phyloP scores from a whole-genome alignment of 768 basidiomycete species.

The Rhizopogon sp. region DNA sequence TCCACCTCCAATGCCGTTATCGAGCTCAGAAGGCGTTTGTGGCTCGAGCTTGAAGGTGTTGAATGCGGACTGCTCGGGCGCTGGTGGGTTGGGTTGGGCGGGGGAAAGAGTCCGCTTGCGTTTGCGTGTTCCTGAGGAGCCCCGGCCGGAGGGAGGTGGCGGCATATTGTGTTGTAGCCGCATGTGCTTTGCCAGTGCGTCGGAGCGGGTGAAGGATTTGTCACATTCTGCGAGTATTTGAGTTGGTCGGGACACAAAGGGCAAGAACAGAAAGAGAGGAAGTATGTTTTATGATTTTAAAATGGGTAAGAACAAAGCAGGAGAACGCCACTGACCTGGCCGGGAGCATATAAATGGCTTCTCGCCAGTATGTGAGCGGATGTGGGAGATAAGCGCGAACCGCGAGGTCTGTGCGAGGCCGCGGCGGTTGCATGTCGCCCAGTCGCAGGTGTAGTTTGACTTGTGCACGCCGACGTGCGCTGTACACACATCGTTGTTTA shows the following conservation, averaged over 20 bases:
- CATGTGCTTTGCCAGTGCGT: slow-evolving; percentile 91
- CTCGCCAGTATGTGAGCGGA: slow-evolving; percentile 91
- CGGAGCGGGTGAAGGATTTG: slow-evolving; percentile 92
- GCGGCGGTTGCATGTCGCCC: slow-evolving; percentile 74
- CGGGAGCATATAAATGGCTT: slow-evolving; percentile 83
- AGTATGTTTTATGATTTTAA: neutral
- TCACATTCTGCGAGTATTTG: slow-evolving; percentile 64
- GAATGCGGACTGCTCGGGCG: slow-evolving; percentile 30
- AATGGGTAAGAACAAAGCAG: neutral
- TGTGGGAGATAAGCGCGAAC: slow-evolving; percentile 87
- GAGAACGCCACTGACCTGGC: slow-evolving; percentile 51
- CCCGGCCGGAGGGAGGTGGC: slow-evolving; percentile 68
- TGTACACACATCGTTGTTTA: slow-evolving; percentile 20
- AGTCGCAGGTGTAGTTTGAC: slow-evolving; percentile 86
- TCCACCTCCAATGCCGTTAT: slow-evolving; percentile 20
- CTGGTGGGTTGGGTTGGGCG: slow-evolving; percentile 13
- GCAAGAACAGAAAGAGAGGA: no score
- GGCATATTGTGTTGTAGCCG: slow-evolving; percentile 80
- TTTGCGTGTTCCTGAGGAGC: slow-evolving; percentile 68
- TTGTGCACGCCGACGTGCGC: slow-evolving; percentile 83
- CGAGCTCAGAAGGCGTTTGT: slow-evolving; percentile 32
- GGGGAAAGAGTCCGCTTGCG: slow-evolving; percentile 34
- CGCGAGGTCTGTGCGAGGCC: slow-evolving; percentile 84
- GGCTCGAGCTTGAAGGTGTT: slow-evolving; percentile 65
- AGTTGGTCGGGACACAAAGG: neutral